Base-by-base conservation (phyloP, 345 rosid genomes). In the Euphorbia lathyris region DNA sequence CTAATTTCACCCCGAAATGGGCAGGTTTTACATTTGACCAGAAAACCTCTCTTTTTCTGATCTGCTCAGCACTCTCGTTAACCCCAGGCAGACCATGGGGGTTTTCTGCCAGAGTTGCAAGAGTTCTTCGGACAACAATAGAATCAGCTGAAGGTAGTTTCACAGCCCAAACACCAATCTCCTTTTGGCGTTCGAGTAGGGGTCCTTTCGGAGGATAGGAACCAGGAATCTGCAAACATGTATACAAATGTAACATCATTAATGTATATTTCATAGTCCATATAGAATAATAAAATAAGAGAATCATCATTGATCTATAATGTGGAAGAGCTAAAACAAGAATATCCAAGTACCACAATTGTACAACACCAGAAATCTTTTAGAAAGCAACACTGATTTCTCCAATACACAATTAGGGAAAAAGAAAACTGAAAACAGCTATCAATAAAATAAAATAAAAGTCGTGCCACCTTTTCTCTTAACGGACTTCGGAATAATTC, bases 81-180 rank as follows among this genome's bases (percentile, higher is more conserved):
- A 76, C 25, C 50, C 96, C 96, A 50, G 86, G 86, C 64, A 90
- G 97, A 52, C 96, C 97, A 17, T 58, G 68, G 22, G 91, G 93
- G 45, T 89, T 84, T 69, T 90, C 97, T 8, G 82, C 77, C 66
- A 87, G 81, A 55, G 81, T 76, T 67, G 90, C 53, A 67, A 87
- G 88, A 23, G 98, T 90, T 82, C 93, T 83, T 45, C 91, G 86
- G 29, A 93, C 96, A 73, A 89, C 87, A 17, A 83, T 63, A 3
- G 96, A 82, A 74, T 93, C 98, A 26, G 98, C 92, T 0, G 97
- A 89, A 48, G 97, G 97, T 69, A 90, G 78, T 84, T 81, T 93
- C 56, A 89, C 66, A 27, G 97, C 92, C 93, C 90, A 85, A 51
- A 90, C 90, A 34, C 93, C 93, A 70, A 87, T 71, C 77, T 86